Evolutionary conservation across 2,329 filamentous ascomycete genomes (phyloP).

Genomic region (Phialocephala sp.): DNA sequence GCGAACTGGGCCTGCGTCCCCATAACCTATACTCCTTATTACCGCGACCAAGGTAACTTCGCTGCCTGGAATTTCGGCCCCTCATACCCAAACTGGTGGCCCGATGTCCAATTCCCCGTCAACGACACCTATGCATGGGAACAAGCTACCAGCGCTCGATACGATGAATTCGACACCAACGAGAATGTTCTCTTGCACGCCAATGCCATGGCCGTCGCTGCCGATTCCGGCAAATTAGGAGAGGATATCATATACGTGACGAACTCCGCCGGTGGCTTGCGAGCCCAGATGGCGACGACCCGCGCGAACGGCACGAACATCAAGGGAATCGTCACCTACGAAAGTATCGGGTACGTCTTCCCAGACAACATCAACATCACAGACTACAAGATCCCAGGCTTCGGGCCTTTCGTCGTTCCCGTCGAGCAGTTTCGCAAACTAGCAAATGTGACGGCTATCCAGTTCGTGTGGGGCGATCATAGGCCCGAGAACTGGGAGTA

Average conservation of each 20-base stretch:
- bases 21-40: constrained; percentile 18
- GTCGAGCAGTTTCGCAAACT: constrained; percentile 27
- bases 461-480: constrained; percentile 31
- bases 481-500: neutral
- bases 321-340: constrained; percentile 25
- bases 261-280: constrained; percentile 26
- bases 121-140: constrained; percentile 20
- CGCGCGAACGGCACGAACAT: constrained; percentile 24
- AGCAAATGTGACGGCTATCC: constrained; percentile 20
- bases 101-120: constrained; percentile 21
- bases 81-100: constrained; percentile 23
- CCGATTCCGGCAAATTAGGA: constrained; percentile 23
- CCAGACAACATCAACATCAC: constrained; percentile 20
- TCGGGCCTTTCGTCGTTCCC: constrained; percentile 24
- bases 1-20: constrained; percentile 23
- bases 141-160: constrained; percentile 21
- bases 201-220: constrained; percentile 18
- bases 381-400: neutral
- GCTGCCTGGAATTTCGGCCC: constrained; percentile 27
- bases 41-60: constrained; percentile 27
- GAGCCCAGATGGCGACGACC: constrained; percentile 18
- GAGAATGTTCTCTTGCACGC: constrained; percentile 24
- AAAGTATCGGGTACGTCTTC: constrained; percentile 25
- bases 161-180: constrained; percentile 25
- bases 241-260: constrained; percentile 24